Base-by-base conservation (phyloP, 805 yeast species). In the Zygoascus flipseniorum region DNA sequence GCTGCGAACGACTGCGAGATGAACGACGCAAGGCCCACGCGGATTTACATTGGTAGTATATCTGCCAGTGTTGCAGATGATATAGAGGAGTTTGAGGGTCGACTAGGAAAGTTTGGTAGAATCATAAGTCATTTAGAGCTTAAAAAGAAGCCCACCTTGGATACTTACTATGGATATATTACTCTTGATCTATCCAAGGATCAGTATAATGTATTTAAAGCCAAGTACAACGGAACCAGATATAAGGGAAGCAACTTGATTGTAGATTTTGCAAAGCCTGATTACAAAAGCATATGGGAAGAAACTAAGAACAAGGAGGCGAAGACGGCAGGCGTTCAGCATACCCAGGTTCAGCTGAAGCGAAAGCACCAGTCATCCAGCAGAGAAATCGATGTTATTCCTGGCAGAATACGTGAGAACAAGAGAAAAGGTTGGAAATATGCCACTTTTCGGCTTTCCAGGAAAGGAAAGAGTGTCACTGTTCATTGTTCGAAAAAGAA, bases 241-340 rank as follows among this genome's bases (percentile, higher is more conserved):
- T 92, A 76, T 69, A 88, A 86, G 76, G 96, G 95, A 1, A 75
- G 84, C 26, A 79, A 76, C 51, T 67, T 92, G 37, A 72, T 73
- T 2, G 69, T 92, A 9, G 80, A 76, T 51, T 65, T 70, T 46
- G 97, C 97, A 2, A 79, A 76, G 58, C 81, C 81, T 0, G 72
- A 72, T 45, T 85, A 70, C 67, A 61, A 56, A 10, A 71, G 70
- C 23, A 62, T 68, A 18, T 77, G 83, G 83, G 66, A 68, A 31
- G 63, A 66, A 46, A 56, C 66, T 31, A 42, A 76, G 71, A 37
- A 57, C 64, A 52, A 35, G 9, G 11, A 14, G 32, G 23, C 37
- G 19, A 23, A 23, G 28, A 3, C 6, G 28, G 6, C 3, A 4
- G 28, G 28, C 6, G 9, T 48, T 8, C n/a, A 20, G 26, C 57